These are phyloP conservation scores for Talaromyces sp. DNA, from an alignment of 2,329 filamentous ascomycete species.

Conservation along the genomic window DNA sequence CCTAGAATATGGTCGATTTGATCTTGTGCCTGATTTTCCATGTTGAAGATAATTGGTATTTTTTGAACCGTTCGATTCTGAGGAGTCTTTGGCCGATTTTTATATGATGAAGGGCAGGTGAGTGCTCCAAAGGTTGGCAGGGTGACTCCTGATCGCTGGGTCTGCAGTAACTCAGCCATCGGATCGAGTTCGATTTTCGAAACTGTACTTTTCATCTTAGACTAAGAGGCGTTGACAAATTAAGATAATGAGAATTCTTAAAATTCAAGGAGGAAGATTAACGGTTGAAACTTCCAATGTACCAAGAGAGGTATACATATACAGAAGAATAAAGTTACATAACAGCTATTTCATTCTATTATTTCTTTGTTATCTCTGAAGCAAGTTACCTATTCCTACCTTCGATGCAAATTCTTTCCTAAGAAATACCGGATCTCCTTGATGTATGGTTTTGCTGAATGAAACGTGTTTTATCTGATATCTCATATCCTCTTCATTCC, in stretches of 20 bases:
- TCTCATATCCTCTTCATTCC: neutral
- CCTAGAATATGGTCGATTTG: slow-evolving; percentile 6
- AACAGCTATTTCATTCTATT: neutral
- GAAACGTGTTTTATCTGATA: neutral
- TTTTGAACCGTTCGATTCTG: slow-evolving; percentile 1
- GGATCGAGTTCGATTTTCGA: neutral
- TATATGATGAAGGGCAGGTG: slow-evolving; percentile 3
- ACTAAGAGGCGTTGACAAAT: neutral
- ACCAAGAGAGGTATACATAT: no score
- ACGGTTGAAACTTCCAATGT: neutral
- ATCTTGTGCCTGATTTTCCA: slow-evolving; percentile 6
- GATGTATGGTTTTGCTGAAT: neutral
- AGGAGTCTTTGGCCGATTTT: slow-evolving; percentile 2
- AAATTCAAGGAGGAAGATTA: neutral
- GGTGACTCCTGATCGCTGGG: neutral
- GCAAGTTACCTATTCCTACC: neutral
- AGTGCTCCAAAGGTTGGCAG: neutral
- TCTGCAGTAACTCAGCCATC: slow-evolving; percentile 1
- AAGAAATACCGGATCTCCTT: neutral
- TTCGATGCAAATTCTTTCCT: neutral
- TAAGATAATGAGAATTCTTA: neutral
- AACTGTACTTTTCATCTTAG: neutral
- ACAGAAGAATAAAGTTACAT: no score
- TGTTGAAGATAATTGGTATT: neutral
- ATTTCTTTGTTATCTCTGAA: neutral